Evolutionary conservation across 495 filamentous ascomycete genomes (phyloP), one percentile per base, ranked within the genome.

Genomic region (Penicillium manginii): DNA sequence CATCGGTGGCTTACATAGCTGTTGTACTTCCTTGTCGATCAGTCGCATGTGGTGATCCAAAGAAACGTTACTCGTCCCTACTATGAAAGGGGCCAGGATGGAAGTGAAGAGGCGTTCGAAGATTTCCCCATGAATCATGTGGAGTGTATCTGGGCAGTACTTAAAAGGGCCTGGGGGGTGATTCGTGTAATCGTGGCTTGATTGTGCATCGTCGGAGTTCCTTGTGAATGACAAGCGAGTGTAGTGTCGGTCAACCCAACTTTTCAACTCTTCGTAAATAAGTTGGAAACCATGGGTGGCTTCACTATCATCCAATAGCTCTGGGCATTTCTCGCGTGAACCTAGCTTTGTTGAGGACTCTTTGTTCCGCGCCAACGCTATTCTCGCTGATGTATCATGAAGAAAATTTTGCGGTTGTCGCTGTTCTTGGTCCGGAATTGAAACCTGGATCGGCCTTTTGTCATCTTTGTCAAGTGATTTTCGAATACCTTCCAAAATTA

Each of bases 11-110:
- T 12, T 35, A 61, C 46, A 61, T 19, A 51, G 6, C 8, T 35
- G 19, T 46, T 45, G 53, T 57, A 56, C 37, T 17, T 46, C 33
- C 18, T 33, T 14, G 12, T 52, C 54, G 40, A 43, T 22, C 39
- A 33, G 26, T 5, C 39, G 49, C 2, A 52, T n/a, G 3, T 18
- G 17, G 18, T 52, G 49, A n/a, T 52, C 29, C 39, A 23, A 32
- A 4, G 9, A 12, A 3, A 17, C 17, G 15, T 29, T 47, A 4
- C 42, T 40, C 1, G 40, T 35, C 4, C 55, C 55, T 6, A 52
- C 42, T 8, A 52, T 52, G 17, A 46, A 52, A 3, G 31, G 47
- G 11, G 40, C 19, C 23, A 57, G 19, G 4, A 57, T 50, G 3
- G 26, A 19, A 43, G 18, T 23, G 21, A 57, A 57, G 8, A 57